These are phyloP conservation scores for Juglanconis oblonga DNA, from an alignment of 2,329 filamentous ascomycete genomes.

Conservation along the genomic window DNA sequence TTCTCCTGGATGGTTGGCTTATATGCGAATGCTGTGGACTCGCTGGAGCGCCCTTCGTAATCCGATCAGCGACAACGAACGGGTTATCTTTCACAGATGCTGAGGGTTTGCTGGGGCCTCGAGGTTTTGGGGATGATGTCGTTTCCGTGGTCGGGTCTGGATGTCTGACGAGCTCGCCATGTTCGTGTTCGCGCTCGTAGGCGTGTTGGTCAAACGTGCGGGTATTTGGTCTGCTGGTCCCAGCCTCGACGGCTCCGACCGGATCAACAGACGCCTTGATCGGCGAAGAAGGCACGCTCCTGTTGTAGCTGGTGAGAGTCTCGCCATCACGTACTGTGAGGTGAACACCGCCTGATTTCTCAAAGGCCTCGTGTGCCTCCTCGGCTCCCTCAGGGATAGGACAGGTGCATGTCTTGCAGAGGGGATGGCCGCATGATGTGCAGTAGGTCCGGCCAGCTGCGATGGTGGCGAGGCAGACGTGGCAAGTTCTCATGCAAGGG, in stretches of 20 bases:
- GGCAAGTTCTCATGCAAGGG: slow-evolving; percentile 37
- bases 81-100: slow-evolving; percentile 20
- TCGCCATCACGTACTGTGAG: slow-evolving; percentile 18
- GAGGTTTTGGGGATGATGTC: background rate
- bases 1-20: background rate
- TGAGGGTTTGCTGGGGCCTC: background rate
- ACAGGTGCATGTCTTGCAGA: slow-evolving; percentile 45
- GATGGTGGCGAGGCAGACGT: slow-evolving; percentile 45
- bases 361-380: slow-evolving; percentile 22
- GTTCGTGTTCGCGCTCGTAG: background rate
- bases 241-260: background rate
- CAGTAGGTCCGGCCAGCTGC: slow-evolving; percentile 36
- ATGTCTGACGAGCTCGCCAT: background rate
- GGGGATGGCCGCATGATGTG: slow-evolving; percentile 47
- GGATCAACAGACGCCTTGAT: slow-evolving; percentile 1
- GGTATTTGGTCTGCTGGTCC: background rate
- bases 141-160: background rate
- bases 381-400: slow-evolving; percentile 28
- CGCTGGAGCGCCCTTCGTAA: background rate
- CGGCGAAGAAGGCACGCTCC: slow-evolving; percentile 7
- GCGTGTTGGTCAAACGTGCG: background rate
- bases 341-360: slow-evolving; percentile 13
- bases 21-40: background rate
- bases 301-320: slow-evolving; percentile 18
- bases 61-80: slow-evolving; percentile 24